Evolutionary conservation across 805 yeast species (phyloP).

Genomic region (Spathaspora arborariae): DNA sequence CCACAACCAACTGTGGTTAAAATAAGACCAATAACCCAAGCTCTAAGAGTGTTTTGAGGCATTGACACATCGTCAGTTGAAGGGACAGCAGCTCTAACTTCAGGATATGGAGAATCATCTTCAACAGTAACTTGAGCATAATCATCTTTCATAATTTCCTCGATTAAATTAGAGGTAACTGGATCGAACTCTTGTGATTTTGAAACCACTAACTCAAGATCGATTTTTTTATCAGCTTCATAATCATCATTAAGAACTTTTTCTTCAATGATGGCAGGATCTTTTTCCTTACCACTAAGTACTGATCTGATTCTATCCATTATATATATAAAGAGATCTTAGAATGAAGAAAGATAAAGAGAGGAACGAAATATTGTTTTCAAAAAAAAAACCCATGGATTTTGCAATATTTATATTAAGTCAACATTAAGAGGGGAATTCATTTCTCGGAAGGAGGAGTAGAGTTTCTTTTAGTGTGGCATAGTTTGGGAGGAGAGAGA

Average conservation of each 20-base stretch:
- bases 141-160: conserved; percentile 26
- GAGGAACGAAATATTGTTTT: not conserved
- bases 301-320: conserved; percentile 10
- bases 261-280: conserved; percentile 1
- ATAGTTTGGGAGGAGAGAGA: too few species aligned
- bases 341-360: not conserved
- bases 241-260: conserved; percentile 7
- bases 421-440: not conserved
- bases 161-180: conserved; percentile 21
- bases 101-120: conserved; percentile 53
- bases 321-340: not conserved
- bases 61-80: conserved; percentile 48
- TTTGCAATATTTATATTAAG: not conserved
- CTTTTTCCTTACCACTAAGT: conserved; percentile 3
- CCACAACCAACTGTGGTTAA: conserved; percentile 56
- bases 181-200: conserved; percentile 33
- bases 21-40: conserved; percentile 48
- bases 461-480: not conserved
- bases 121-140: conserved; percentile 41
- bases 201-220: conserved; percentile 13
- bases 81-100: conserved; percentile 61
- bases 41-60: conserved; percentile 51
- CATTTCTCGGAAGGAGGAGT: not conserved
- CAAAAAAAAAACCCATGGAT: not conserved
- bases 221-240: conserved; percentile 10